Conservation (phyloP, 192 early-diverging fungal genomes). For the Podila minutissima region DNA sequence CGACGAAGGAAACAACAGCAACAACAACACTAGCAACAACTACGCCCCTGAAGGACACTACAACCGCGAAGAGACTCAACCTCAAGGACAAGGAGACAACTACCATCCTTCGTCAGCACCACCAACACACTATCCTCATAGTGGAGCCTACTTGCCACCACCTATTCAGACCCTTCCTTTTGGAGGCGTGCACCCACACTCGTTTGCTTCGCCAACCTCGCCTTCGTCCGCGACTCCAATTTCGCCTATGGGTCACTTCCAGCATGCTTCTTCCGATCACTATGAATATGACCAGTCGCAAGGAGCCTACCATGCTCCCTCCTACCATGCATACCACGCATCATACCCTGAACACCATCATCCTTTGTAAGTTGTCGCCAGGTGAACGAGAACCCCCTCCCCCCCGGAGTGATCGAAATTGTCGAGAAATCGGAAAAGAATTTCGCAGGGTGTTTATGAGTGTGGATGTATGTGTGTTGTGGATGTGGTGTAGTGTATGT, state of each 20-base stretch:
- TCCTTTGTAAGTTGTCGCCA: not conserved
- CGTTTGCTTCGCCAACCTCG: not conserved
- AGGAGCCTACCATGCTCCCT: not conserved
- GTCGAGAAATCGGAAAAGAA: not conserved
- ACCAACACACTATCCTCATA: conserved; percentile 25
- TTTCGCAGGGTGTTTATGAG: too few relatives aligned
- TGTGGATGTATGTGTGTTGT: too few relatives aligned
- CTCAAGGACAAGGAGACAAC: not conserved
- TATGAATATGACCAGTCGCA: conserved; percentile 1
- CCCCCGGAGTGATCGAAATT: not conserved
- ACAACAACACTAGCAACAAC: conserved; percentile 6
- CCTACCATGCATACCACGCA: not conserved
- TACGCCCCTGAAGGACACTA: not conserved
- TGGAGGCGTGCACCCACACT: not conserved
- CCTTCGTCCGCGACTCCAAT: not conserved
- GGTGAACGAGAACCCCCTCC: not conserved
- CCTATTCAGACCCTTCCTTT: conserved; percentile 25
- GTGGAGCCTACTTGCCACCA: conserved; percentile 16
- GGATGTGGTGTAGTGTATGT: too few relatives aligned
- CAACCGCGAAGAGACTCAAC: not conserved
- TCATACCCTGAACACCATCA: not conserved
- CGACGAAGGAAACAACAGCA: conserved; percentile 18
- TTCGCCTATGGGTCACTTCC: not conserved
- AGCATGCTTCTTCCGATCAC: not conserved
- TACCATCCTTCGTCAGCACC: conserved; percentile 15